These are phyloP conservation scores for Penicillium dipodomyicola DNA, from an alignment of 495 filamentous ascomycete species.

Conservation along the genomic window DNA sequence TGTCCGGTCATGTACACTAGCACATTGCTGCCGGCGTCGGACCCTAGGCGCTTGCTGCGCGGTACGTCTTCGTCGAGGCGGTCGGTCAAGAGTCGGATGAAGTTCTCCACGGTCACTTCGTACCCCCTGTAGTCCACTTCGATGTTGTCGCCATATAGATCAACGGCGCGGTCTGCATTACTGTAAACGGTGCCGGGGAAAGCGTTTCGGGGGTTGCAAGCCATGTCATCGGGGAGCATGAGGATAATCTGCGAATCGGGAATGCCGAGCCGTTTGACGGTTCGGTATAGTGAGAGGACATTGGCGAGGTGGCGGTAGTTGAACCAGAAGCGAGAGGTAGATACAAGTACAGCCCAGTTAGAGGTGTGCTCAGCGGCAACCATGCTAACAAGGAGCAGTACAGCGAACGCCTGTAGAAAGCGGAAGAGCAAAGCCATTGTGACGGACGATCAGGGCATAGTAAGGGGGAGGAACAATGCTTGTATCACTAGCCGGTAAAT, in stretches of 20 bases:
- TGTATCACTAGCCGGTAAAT: background rate
- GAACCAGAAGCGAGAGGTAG: conserved; percentile 99
- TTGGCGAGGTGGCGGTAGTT: conserved; percentile 99
- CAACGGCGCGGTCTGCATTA: conserved; percentile 91
- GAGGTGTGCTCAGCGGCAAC: conserved; percentile 80
- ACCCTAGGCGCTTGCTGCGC: conserved; percentile 84
- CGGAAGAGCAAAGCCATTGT: conserved; percentile 32
- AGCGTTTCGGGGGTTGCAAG: conserved; percentile 96
- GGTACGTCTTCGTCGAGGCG: conserved; percentile 91
- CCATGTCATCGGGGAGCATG: conserved; percentile 99
- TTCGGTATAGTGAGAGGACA: conserved; percentile 95
- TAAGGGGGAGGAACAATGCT: conserved; percentile 12
- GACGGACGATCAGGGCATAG: conserved; percentile 17
- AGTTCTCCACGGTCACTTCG: conserved; percentile 98
- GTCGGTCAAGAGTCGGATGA: conserved; percentile 92
- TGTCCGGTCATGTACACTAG: conserved; percentile 99
- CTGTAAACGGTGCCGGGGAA: conserved; percentile 98
- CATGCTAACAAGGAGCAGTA: conserved; percentile 43
- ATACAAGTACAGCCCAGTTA: conserved; percentile 98
- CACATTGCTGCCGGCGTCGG: conserved; percentile 92
- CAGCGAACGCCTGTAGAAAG: conserved; percentile 35
- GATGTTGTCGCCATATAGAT: conserved; percentile 97
- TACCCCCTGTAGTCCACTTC: conserved; percentile 98
- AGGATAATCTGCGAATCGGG: conserved; percentile 98
- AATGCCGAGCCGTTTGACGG: conserved; percentile 96